These are phyloP conservation scores for Lactarius hatsudake DNA, from an alignment of 768 basidiomycete species.

Conservation along the genomic window DNA sequence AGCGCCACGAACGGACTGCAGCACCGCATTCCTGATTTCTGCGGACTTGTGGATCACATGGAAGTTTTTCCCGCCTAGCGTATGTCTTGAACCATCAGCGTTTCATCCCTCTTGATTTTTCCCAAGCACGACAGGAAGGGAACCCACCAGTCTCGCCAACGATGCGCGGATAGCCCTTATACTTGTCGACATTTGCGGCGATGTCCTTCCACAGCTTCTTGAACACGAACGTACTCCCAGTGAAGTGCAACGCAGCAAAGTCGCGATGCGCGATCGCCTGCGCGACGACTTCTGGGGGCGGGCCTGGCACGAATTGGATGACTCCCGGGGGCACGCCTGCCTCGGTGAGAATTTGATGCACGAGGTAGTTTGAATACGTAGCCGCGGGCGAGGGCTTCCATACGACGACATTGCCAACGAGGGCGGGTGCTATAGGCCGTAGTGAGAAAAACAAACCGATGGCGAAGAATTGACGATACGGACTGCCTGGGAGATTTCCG, in stretches of 20 bases:
- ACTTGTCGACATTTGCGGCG: slow-evolving; percentile 80
- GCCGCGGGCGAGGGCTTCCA: slow-evolving; percentile 99
- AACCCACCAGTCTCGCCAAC: slow-evolving; percentile 84
- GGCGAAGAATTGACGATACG: slow-evolving; percentile 23
- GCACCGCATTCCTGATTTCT: slow-evolving; percentile 83
- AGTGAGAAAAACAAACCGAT: slow-evolving; percentile 1
- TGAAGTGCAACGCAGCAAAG: slow-evolving; percentile 94
- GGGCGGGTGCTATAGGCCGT: slow-evolving; percentile 63
- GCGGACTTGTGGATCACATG: slow-evolving; percentile 88
- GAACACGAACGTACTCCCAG: slow-evolving; percentile 93
- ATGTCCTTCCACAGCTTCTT: slow-evolving; percentile 97
- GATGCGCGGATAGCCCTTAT: slow-evolving; percentile 87
- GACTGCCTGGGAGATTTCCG: slow-evolving; percentile 83
- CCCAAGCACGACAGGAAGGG: no score
- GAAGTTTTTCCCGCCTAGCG: slow-evolving; percentile 91
- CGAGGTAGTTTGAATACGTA: slow-evolving; percentile 91
- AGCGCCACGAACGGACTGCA: slow-evolving; percentile 82
- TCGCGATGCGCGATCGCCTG: slow-evolving; percentile 74
- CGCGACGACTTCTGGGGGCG: slow-evolving; percentile 79
- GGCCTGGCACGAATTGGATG: slow-evolving; percentile 95
- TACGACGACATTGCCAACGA: slow-evolving; percentile 91
- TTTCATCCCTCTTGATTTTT: not conserved
- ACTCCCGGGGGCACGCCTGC: slow-evolving; percentile 93
- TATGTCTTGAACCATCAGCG: not conserved
- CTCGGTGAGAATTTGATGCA: slow-evolving; percentile 88